Percentiles rank a stretch among this genome's conserved stretches.
Conservation (phyloP, 2,329 filamentous ascomycete genomes). For the Xenoacremonium recifei region DNA sequence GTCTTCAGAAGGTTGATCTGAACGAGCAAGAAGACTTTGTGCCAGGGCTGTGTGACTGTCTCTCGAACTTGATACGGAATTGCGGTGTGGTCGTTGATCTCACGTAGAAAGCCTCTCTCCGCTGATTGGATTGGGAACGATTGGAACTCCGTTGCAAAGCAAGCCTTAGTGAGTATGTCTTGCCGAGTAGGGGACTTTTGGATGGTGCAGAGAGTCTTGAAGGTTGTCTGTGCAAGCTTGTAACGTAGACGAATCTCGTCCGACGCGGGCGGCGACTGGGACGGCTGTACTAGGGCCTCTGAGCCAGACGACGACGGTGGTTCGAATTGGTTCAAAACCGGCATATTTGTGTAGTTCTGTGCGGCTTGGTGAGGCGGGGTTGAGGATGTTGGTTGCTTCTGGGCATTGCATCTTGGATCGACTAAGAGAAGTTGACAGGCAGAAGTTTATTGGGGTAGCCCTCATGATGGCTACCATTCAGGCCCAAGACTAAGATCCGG, state of each 20-base stretch:
- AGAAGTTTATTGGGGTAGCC: too few species aligned
- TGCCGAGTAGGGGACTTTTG: slow-evolving; percentile 25
- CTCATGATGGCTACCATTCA: too few species aligned
- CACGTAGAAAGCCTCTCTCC: slow-evolving; percentile 35
- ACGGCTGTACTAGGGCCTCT: background rate
- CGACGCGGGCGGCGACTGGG: background rate
- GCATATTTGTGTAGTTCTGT: slow-evolving; percentile 1
- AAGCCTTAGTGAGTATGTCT: slow-evolving; percentile 37
- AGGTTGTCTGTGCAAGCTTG: slow-evolving; percentile 30
- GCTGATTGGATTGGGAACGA: slow-evolving; percentile 34
- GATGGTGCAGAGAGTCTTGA: slow-evolving; percentile 29
- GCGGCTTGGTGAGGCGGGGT: background rate
- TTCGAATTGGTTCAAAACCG: background rate
- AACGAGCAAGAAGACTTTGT: slow-evolving; percentile 75
- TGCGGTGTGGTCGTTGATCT: slow-evolving; percentile 36
- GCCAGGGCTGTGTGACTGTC: slow-evolving; percentile 56
- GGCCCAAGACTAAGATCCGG: too few species aligned
- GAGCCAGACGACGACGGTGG: background rate
- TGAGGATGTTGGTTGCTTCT: background rate
- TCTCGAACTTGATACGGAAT: slow-evolving; percentile 38
- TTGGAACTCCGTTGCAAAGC: slow-evolving; percentile 37
- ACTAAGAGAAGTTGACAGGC: too few species aligned
- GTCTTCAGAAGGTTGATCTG: slow-evolving; percentile 67
- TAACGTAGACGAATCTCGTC: slow-evolving; percentile 35
- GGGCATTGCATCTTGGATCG: background rate